These are phyloP conservation scores for Starmerella floris DNA, from an alignment of 805 yeast genomes.

Conservation along the genomic window DNA sequence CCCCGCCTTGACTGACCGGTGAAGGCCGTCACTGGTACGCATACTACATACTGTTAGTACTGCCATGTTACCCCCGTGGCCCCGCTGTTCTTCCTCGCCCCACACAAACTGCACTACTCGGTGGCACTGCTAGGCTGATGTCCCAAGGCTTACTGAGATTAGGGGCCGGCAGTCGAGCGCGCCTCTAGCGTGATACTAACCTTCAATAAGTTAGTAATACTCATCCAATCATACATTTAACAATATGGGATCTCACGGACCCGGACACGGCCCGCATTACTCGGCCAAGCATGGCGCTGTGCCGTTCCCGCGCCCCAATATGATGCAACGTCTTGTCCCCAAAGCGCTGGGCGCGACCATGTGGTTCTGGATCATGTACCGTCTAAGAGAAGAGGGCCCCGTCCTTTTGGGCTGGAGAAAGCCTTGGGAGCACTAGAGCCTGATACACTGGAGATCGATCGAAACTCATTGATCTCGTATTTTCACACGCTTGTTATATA, in stretches of 20 bases:
- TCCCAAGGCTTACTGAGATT: no score
- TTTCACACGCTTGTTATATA: no score
- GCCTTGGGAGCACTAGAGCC: slow-evolving; percentile 31
- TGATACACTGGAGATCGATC: neutral
- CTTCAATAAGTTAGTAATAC: slow-evolving; percentile 1
- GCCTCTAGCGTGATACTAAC: no score
- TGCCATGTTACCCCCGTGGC: no score
- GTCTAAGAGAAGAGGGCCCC: slow-evolving; percentile 47
- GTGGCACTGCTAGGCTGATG: no score
- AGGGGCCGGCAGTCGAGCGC: no score
- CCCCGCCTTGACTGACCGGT: no score
- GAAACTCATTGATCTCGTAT: no score
- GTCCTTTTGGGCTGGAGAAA: slow-evolving; percentile 31
- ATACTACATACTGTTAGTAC: no score
- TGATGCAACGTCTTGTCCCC: slow-evolving; percentile 44
- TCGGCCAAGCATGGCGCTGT: slow-evolving; percentile 40
- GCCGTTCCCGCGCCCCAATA: slow-evolving; percentile 52
- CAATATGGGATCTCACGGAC: slow-evolving; percentile 55
- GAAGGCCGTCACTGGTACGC: no score
- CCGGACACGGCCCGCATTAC: slow-evolving; percentile 29
- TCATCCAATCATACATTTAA: slow-evolving; percentile 1
- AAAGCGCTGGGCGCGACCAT: slow-evolving; percentile 67
- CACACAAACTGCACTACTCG: no score
- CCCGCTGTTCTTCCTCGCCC: no score
- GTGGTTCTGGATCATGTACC: slow-evolving; percentile 81